Base-by-base conservation (phyloP, 2,329 filamentous ascomycete species). In the Trichoderma sp. region DNA sequence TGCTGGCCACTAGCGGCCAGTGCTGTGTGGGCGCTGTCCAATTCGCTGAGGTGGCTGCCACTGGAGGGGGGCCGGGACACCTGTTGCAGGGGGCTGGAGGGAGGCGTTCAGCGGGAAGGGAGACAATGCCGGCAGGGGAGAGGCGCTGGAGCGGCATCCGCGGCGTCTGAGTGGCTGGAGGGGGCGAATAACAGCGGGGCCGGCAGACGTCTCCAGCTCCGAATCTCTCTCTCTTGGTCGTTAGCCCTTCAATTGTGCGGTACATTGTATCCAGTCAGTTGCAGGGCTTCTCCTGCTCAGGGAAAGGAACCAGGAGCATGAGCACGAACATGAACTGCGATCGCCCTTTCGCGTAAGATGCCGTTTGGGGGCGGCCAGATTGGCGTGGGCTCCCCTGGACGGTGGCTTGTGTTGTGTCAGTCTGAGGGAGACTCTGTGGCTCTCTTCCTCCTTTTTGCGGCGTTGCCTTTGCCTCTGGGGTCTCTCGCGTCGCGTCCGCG, bases 61-160 rank as follows among this genome's bases (percentile, higher is more conserved):
- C 69, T 68, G 71, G 69, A 70, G 71, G 34, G 28, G 34, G 10
- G 68, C 70, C 66, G 63, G 67, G 21, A 24, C 21, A 24, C 21
- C 21, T 24, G 69, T 64, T 62, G 67, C 66, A 65, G 68, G 68
- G 71, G 71, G 68, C 68, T 69, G 68, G 71, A 72, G 72, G 72
- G 72, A 69, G 72, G 54, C 52, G 45, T 39, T 52, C 48, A 44
- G 24, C 43, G 52, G 64, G 30, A 63, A 63, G 64, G 59, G 48
- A 51, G 59, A 19, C 44, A 39, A 47, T 26, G 58, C 45, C 58
- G 50, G 28, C 60, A 55, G 51, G 50, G 60, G 63, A 45, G 59
- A 17, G 5, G 28, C 5, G 34, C 34, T 14, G 10, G 2, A 39
- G 34, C 12, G 34, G 34, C 34, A 3, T 12, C 34, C 12, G 34